A percentile compares a stretch with the other conserved stretches of the same genome.
Conservation (phyloP, 2,329 filamentous ascomycete species). For the Ceratocystis diversiconidia region DNA sequence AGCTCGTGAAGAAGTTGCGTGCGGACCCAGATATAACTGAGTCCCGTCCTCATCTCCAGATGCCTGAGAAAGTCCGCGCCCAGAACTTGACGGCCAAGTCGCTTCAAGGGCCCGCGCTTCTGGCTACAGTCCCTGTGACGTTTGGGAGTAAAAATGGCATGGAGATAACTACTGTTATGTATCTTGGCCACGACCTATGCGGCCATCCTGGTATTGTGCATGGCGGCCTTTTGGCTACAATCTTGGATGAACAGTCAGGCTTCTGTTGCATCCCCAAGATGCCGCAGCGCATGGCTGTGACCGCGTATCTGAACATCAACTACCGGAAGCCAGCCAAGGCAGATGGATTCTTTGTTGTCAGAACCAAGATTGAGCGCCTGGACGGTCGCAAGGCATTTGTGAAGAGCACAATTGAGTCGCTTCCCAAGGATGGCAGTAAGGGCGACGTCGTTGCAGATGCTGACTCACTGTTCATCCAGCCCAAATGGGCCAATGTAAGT, state of each 20-base stretch:
- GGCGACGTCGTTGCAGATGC: slow-evolving; percentile 65
- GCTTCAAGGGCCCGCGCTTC: slow-evolving; percentile 57
- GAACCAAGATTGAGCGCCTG: slow-evolving; percentile 65
- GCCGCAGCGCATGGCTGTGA: slow-evolving; percentile 74
- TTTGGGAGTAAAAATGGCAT: slow-evolving; percentile 61
- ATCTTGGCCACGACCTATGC: slow-evolving; percentile 60
- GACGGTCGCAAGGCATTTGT: slow-evolving; percentile 95
- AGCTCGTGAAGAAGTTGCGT: slow-evolving; percentile 57
- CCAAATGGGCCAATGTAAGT: slow-evolving; percentile 63
- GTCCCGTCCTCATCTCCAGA: slow-evolving; percentile 74
- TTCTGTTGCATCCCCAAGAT: slow-evolving; percentile 78
- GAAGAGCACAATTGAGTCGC: slow-evolving; percentile 68
- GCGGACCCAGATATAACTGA: slow-evolving; percentile 53
- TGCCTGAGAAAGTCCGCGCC: slow-evolving; percentile 52
- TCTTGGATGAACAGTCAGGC: slow-evolving; percentile 80
- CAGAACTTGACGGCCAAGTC: slow-evolving; percentile 75
- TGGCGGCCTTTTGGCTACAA: slow-evolving; percentile 75
- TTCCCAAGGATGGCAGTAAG: slow-evolving; percentile 46
- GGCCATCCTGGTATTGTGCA: slow-evolving; percentile 87
- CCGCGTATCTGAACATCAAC: slow-evolving; percentile 69
- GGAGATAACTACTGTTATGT: slow-evolving; percentile 56
- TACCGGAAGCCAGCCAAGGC: slow-evolving; percentile 72
- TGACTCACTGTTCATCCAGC: slow-evolving; percentile 76
- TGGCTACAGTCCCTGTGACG: slow-evolving; percentile 66
- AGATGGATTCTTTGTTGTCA: slow-evolving; percentile 60